A percentile compares a stretch with the other conserved stretches of the same genome.
These are phyloP conservation scores for Kwoniella shandongensis DNA, from an alignment of 768 basidiomycete species.

Conservation along the genomic window DNA sequence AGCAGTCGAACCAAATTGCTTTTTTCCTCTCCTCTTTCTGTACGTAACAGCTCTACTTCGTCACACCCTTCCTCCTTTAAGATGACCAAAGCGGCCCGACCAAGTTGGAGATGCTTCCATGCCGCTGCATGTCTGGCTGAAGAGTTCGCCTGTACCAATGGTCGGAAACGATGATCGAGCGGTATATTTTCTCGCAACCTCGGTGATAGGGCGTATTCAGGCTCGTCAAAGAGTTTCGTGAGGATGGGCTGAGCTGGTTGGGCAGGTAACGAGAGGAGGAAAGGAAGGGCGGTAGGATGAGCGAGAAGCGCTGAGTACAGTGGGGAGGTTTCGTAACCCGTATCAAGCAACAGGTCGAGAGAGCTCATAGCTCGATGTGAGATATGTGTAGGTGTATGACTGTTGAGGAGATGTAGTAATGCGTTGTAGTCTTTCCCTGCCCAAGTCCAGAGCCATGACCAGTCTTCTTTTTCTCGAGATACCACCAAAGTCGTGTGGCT, in stretches of 20 bases:
- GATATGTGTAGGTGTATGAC: background rate
- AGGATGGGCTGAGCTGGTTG: background rate
- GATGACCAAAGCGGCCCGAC: slow-evolving; percentile 11
- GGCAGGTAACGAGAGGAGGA: too few relatives aligned
- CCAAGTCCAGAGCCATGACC: slow-evolving; percentile 29
- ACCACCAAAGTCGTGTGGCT: too few relatives aligned
- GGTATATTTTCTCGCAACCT: slow-evolving; percentile 15
- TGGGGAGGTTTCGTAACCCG: background rate
- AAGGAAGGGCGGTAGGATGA: too few relatives aligned
- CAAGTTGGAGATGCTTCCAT: slow-evolving; percentile 25
- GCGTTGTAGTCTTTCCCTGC: slow-evolving; percentile 13
- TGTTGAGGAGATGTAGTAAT: slow-evolving; percentile 16
- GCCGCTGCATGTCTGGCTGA: slow-evolving; percentile 10
- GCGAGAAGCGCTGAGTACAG: background rate
- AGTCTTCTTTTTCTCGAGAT: slow-evolving; percentile 22
- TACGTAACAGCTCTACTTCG: slow-evolving; percentile 13
- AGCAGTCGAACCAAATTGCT: slow-evolving; percentile 27
- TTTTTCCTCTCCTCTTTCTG: slow-evolving; percentile 11
- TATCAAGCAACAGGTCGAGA: slow-evolving; percentile 18
- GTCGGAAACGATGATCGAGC: slow-evolving; percentile 17
- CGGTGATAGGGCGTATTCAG: slow-evolving; percentile 22
- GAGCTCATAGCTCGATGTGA: slow-evolving; percentile 17
- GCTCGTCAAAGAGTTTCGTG: slow-evolving; percentile 10
- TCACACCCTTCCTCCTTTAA: slow-evolving; percentile 1
- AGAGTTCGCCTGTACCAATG: background rate